Evolutionary conservation across 2,329 filamentous ascomycete genomes (phyloP).

Genomic region (Passalora sequoiae): DNA sequence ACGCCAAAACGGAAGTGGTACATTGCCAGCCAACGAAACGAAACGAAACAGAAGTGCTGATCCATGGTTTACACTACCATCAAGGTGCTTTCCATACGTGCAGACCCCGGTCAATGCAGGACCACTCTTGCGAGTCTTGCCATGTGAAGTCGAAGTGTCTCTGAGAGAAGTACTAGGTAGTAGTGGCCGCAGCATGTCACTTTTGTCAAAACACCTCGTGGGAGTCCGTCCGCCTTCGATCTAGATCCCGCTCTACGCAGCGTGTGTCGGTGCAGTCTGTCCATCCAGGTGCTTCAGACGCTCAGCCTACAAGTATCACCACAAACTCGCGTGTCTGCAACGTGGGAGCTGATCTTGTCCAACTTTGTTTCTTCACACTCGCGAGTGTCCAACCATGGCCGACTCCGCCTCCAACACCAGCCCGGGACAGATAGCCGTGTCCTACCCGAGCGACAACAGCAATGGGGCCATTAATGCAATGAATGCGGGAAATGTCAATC

Average conservation of each 20-base stretch:
- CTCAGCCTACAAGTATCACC: background rate
- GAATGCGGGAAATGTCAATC: conserved; percentile 14
- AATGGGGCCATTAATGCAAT: background rate
- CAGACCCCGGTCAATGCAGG: too few species aligned
- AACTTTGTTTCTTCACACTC: too few species aligned
- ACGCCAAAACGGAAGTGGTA: background rate
- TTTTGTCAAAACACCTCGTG: conserved; percentile 14
- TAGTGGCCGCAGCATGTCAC: too few species aligned
- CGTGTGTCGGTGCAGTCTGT: conserved; percentile 3
- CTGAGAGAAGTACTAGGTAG: too few species aligned
- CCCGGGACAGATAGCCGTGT: conserved; percentile 6
- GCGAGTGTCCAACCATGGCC: too few species aligned
- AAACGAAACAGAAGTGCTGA: conserved; percentile 1
- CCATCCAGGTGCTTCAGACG: background rate
- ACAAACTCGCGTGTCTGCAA: background rate
- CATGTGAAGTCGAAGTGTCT: too few species aligned
- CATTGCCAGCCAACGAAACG: background rate
- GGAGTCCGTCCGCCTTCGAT: too few species aligned
- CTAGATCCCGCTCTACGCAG: too few species aligned
- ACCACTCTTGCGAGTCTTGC: too few species aligned
- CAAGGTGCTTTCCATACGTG: conserved; percentile 19
- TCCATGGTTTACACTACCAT: conserved; percentile 9
- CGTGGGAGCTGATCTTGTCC: background rate
- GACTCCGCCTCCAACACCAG: conserved; percentile 7
- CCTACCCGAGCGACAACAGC: background rate